Conservation (phyloP, 2,329 filamentous ascomycete species). For the Fusarium poae region DNA sequence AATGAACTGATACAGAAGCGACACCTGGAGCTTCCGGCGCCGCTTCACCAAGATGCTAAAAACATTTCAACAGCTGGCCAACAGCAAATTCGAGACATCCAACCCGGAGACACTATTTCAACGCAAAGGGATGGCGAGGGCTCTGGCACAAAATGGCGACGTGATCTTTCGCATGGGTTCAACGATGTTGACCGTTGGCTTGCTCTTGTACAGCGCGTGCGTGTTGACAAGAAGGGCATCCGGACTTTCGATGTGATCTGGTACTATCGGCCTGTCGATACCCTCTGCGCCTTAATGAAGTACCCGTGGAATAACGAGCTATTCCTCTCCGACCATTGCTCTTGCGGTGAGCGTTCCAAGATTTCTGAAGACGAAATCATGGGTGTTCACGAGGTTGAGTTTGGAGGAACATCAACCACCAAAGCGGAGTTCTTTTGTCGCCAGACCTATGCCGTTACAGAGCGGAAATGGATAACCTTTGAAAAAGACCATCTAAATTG, state of each 20-base stretch:
- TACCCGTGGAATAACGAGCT: slow-evolving; percentile 81
- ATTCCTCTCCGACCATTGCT: slow-evolving; percentile 82
- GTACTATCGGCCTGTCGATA: slow-evolving; percentile 80
- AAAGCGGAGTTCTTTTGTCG: slow-evolving; percentile 74
- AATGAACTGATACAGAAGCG: slow-evolving; percentile 47
- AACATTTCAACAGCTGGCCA: slow-evolving; percentile 35
- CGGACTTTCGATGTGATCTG: slow-evolving; percentile 74
- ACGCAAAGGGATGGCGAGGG: slow-evolving; percentile 61
- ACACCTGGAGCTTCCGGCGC: slow-evolving; percentile 48
- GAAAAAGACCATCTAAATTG: slow-evolving; percentile 68
- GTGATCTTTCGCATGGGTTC: slow-evolving; percentile 59
- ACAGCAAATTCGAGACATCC: slow-evolving; percentile 53
- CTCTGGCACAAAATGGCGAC: slow-evolving; percentile 68
- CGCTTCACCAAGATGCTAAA: slow-evolving; percentile 43
- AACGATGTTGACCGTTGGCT: slow-evolving; percentile 72
- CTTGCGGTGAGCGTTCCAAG: slow-evolving; percentile 66
- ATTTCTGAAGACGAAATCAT: slow-evolving; percentile 69
- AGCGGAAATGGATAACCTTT: slow-evolving; percentile 73
- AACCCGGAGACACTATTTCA: slow-evolving; percentile 64
- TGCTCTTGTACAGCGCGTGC: slow-evolving; percentile 73
- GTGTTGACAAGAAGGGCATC: slow-evolving; percentile 52
- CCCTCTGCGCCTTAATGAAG: slow-evolving; percentile 73
- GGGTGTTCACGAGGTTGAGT: slow-evolving; percentile 69
- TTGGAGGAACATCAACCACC: slow-evolving; percentile 64
- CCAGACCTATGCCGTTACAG: slow-evolving; percentile 73